Base-by-base conservation (phyloP, 129 eudicot genomes). In the Smallanthus sonchifolius region DNA sequence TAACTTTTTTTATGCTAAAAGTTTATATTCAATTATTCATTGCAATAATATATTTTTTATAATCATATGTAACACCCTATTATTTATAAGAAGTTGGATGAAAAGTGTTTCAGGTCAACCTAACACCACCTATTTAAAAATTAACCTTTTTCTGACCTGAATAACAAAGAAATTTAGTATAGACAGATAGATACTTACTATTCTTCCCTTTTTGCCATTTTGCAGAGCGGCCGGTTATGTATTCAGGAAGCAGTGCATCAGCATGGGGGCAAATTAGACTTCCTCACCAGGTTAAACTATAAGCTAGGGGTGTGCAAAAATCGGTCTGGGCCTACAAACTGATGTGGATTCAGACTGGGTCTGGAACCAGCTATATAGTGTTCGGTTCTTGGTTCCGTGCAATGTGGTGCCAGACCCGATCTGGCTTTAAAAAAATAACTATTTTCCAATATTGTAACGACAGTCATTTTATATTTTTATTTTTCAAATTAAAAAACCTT, bases 221-320 rank as follows among this genome's bases (percentile, higher is more conserved):
- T 65, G 17, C 92, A 92, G 98, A 89, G 64, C 84, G 88, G 75
- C 96, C 98, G 0, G 81, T 84, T 59, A 63, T 92, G 90, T 89
- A 87, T 73, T 60, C 91, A 44, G 89, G 87, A 79, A 89, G 81
- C 70, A 65, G 66, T 71, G 80, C 87, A 76, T 80, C 96, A 36
- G 89, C 92, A 14, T 87, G 95, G 98, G 96, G 96, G 35, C 85
- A 81, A 45, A 76, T 86, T 39, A 82, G 88, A 78, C 90, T 89
- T 80, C 98, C 96, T 63, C 98, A 89, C 76, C 90, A 82, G 96
- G 96, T 92, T 56, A 80, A 77, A 61, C 16, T 15, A 47, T 35
- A 63, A 48, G 32, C 67, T 55, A 11, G 16, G 38, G 38, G 65
- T 55, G 35, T 57, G 37, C 37, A 30, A 10, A 57, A 57, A 10